A percentile compares a stretch with the other conserved stretches of the same genome.
These are phyloP conservation scores for Chernovozyma sophiae-reginae DNA, from an alignment of 1,139 yeast genomes.

Conservation along the genomic window DNA sequence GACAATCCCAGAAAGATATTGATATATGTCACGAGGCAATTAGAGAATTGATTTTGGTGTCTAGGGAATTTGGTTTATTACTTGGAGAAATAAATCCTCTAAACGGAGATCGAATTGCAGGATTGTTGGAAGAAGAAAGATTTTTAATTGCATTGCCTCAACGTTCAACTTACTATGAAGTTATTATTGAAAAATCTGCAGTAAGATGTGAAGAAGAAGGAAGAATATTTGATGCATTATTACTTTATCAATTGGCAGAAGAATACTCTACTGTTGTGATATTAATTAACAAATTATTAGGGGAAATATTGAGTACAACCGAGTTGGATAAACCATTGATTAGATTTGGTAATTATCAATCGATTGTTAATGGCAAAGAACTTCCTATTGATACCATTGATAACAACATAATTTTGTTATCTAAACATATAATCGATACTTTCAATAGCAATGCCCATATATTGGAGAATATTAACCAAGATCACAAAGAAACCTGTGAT, in stretches of 20 bases:
- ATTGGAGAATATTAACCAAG: constrained; percentile 37
- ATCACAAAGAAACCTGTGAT: constrained; percentile 59
- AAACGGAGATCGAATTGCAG: constrained; percentile 78
- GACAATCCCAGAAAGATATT: constrained; percentile 39
- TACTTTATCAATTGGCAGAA: constrained; percentile 82
- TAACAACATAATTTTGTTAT: constrained; percentile 51
- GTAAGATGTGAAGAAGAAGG: constrained; percentile 90
- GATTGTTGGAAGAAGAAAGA: constrained; percentile 78
- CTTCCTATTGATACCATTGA: constrained; percentile 30
- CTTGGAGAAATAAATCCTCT: constrained; percentile 70
- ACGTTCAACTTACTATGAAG: constrained; percentile 43
- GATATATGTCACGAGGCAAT: constrained; percentile 73
- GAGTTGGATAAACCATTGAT: constrained; percentile 65
- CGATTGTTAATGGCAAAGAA: constrained; percentile 17
- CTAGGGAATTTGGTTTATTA: constrained; percentile 77
- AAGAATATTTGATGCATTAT: constrained; percentile 77
- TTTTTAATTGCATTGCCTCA: constrained; percentile 58
- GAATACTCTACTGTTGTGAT: constrained; percentile 83
- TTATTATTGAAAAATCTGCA: constrained; percentile 83
- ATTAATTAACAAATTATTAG: constrained; percentile 70
- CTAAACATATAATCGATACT: constrained; percentile 52
- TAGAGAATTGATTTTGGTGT: constrained; percentile 78
- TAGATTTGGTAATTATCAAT: constrained; percentile 33
- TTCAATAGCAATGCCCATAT: constrained; percentile 53
- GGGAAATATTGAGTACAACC: constrained; percentile 72